Conservation (phyloP, 1,139 yeast genomes). For the Diutina scorzettiae region DNA sequence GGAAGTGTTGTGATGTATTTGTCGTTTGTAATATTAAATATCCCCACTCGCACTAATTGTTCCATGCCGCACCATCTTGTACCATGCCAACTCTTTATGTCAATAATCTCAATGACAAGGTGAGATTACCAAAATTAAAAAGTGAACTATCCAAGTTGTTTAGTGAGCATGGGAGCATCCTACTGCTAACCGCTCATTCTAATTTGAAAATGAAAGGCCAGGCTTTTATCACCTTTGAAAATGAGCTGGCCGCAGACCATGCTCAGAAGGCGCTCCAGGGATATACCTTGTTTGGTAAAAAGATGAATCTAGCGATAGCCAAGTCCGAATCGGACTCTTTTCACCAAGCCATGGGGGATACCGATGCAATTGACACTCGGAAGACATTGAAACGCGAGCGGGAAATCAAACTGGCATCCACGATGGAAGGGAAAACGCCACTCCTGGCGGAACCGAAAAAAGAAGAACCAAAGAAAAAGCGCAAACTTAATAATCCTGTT, state of each 20-base stretch:
- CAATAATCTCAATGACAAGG: conserved; percentile 62
- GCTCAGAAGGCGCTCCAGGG: conserved; percentile 40
- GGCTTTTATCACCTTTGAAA: conserved; percentile 64
- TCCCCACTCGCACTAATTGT: too few species aligned
- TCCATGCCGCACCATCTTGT: too few species aligned
- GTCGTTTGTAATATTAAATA: too few species aligned
- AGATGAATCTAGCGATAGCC: conserved; percentile 35
- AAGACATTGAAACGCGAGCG: conserved; percentile 11
- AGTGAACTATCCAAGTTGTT: conserved; percentile 30
- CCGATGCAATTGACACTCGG: conserved; percentile 10
- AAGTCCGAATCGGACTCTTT: conserved; percentile 35
- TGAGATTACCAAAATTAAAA: conserved; percentile 41
- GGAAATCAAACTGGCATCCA: conserved; percentile 12
- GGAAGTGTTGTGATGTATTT: too few species aligned
- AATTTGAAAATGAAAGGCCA: conserved; percentile 67
- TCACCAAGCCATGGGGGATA: conserved; percentile 9
- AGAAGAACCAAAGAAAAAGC: conserved; percentile 12
- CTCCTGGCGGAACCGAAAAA: conserved; percentile 8
- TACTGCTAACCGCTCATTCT: conserved; percentile 47
- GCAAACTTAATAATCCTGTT: conserved; percentile 1
- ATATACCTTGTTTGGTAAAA: conserved; percentile 39
- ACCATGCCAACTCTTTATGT: conserved; percentile 36
- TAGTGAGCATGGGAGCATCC: conserved; percentile 34
- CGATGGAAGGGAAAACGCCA: conserved; percentile 11
- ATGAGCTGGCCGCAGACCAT: conserved; percentile 27